Base-by-base conservation (phyloP, 2,329 filamentous ascomycete species). In the Penicillium hordei region DNA sequence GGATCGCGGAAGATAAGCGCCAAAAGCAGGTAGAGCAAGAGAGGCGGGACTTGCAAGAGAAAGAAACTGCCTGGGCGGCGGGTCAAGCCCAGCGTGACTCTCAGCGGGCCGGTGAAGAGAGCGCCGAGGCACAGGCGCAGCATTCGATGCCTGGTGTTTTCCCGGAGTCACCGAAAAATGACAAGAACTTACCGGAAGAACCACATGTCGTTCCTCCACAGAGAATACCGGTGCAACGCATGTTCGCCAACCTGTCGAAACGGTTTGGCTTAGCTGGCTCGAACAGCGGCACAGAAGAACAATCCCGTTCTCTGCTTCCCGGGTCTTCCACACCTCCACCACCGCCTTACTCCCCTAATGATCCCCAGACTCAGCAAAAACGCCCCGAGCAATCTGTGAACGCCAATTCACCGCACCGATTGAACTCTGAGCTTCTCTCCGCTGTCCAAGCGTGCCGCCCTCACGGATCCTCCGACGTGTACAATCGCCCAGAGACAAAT, bases 1-100 rank as follows among this genome's bases (percentile, higher is more conserved):
- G 90, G 52, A 87, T 97, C 63, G 92, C 91, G 0, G 93, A 97
- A 69, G 89, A 90, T 67, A 87, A 91, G 71, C 84, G 90, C 48
- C 87, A 89, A 68, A 88, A 88, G 68, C 69, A 89, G 36, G 74
- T 92, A 6, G 89, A 90, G 61, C 84, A 86, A 48, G 91, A 96
- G 69, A 85, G 88, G 63, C 84, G 85, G 68, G 82, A 82, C 34
- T 85, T 92, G 23, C 83, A 85, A 56, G 83, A 88, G 65, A 83
- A 84, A 62, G 78, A 83, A 72, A 74, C 77, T 48, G 73, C 76
- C 45, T 79, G 78, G 68, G 82, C 84, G 52, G 70, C 72, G 23
- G 63, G 70, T 50, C 72, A 75, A 55, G 68, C 70, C 33, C 72
- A 75, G 56, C 63, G 70, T 49, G 72, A 75, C 53, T 68, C 70